These are phyloP conservation scores for Colletotrichum sansevieriae DNA, from an alignment of 2,329 filamentous ascomycete genomes.

Conservation along the genomic window DNA sequence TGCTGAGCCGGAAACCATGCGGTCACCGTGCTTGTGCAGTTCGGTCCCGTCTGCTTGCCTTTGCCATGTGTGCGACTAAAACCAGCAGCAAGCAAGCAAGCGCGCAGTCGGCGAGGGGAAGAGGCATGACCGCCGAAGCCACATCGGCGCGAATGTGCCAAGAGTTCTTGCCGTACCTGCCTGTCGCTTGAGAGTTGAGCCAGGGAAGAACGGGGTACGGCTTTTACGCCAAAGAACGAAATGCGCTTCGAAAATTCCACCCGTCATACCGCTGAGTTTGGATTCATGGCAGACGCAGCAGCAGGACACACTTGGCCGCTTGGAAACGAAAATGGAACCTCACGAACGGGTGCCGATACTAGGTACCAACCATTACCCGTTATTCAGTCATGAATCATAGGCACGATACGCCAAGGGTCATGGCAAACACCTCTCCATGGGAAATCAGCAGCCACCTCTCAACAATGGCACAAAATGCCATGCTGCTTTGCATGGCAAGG, in stretches of 20 bases:
- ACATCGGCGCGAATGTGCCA: constrained; percentile 25
- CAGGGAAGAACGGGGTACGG: constrained; percentile 19
- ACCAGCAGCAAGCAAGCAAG: background rate
- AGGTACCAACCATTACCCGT: background rate
- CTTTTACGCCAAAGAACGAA: constrained; percentile 30
- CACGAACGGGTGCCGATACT: constrained; percentile 2
- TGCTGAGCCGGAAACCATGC: constrained; percentile 32
- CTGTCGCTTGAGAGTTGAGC: constrained; percentile 3
- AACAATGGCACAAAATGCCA: constrained; percentile 18
- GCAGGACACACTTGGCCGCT: constrained; percentile 4
- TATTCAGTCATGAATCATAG: constrained; percentile 10
- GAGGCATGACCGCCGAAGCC: constrained; percentile 26
- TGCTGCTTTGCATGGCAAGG: constrained; percentile 22
- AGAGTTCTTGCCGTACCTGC: constrained; percentile 23
- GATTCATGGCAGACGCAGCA: background rate
- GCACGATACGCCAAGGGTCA: background rate
- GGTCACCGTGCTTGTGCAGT: constrained; percentile 25
- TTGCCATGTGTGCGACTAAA: too few species aligned
- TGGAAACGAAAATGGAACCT: background rate
- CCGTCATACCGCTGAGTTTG: constrained; percentile 20
- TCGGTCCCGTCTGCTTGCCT: constrained; percentile 19
- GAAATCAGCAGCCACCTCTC: background rate
- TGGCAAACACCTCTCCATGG: constrained; percentile 2
- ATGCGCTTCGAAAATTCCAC: constrained; percentile 27
- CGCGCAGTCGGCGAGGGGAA: constrained; percentile 10